Evolutionary conservation across 1,284 basidiomycete genomes (phyloP), one percentile per base, ranked within the genome.

Genomic region (Austropuccinia psidii): DNA sequence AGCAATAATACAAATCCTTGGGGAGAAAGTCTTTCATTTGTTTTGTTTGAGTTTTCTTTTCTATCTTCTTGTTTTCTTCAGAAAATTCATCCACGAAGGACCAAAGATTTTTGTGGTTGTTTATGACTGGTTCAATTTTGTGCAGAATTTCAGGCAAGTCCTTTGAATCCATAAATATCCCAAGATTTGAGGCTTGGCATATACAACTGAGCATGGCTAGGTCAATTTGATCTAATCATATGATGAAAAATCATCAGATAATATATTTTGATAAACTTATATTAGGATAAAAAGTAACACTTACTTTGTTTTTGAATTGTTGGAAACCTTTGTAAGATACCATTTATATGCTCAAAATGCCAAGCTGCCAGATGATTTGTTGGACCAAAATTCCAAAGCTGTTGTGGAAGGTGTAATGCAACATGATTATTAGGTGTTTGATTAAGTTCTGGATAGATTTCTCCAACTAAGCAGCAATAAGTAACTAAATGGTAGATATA

Each of bases 341-440:
- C 55, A 49, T 69, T 69, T 1, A 69, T 60, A 57, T 68, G 66
- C 41, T 68, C 52, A 45, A 68, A 68, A 43, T 68, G 52, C 66
- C 66, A 68, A 27, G 67, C 57, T 13, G 67, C 67, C 15, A 69
- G 67, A 47, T 58, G 58, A 35, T 69, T 69, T 27, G 41, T 9
- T 21, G 67, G 67, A 47, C 67, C 67, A 49, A 58, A 69, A 13
- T 11, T 58, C 33, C 47, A 21, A 21, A 37, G 31, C 55, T 69
- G 41, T 27, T 21, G 57, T 21, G 67, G 66, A 57, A 69, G 15
- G 24, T 69, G 67, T 41, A 33, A 68, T 2, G 52, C 66, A n/a
- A 57, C 57, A 43, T 68, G 66, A 43, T 68, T 49, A 64, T 64
- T 64, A 45, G 60, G 60, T 64, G 60, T 64, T 43, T 37, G 66